phyloP scores from a whole-genome alignment of 352 stramenopile species.

The Phytophthora sansomeana region DNA sequence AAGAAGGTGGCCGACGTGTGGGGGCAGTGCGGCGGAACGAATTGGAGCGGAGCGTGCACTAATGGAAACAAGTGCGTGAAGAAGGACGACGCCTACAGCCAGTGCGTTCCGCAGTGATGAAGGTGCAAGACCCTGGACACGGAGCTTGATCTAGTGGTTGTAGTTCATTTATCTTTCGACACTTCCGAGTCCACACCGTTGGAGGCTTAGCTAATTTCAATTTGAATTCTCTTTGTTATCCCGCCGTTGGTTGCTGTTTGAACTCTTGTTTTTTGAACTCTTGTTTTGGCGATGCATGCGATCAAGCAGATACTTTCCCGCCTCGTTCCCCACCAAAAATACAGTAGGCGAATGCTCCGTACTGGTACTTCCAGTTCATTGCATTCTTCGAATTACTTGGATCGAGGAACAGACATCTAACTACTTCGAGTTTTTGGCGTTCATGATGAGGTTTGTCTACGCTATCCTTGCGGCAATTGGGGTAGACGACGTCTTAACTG shows the following conservation, averaged over 20 bases:
- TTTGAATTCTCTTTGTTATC: too few relatives aligned
- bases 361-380: too few relatives aligned
- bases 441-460: conserved; percentile 7
- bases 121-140: not conserved
- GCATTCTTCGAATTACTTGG: conserved; percentile 5
- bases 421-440: too few relatives aligned
- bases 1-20: conserved; percentile 26
- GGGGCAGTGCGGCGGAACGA: conserved; percentile 28
- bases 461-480: not conserved
- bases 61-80: conserved; percentile 30
- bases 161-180: not conserved
- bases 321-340: conserved; percentile 22
- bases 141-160: not conserved
- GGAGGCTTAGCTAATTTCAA: too few relatives aligned
- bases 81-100: conserved; percentile 31
- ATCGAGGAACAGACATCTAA: conserved; percentile 6
- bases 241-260: too few relatives aligned
- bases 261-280: too few relatives aligned
- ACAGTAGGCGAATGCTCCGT: conserved; percentile 6
- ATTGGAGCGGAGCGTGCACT: conserved; percentile 25
- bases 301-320: conserved; percentile 16
- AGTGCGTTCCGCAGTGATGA: conserved; percentile 24
- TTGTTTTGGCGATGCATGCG: conserved; percentile 1
- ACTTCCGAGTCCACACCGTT: not conserved
- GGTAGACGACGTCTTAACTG: conserved; percentile 1